phyloP scores from a whole-genome alignment of 768 basidiomycete species.

The Boletellus ananiceps region DNA sequence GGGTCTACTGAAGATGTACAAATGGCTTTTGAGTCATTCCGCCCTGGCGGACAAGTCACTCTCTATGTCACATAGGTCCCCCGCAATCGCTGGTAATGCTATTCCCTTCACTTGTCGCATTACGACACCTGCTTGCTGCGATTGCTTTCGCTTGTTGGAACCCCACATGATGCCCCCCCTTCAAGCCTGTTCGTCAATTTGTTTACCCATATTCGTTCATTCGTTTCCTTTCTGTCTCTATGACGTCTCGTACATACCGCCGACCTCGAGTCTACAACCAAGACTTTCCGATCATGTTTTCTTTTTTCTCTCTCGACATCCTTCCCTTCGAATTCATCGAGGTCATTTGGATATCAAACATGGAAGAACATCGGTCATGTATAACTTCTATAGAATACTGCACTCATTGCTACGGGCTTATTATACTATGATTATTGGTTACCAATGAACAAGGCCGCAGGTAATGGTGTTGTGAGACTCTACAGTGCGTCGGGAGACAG shows the following conservation, averaged over 20 bases:
- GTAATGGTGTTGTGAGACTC: conserved; percentile 1
- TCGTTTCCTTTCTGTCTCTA: conserved; percentile 2
- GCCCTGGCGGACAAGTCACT: conserved; percentile 75
- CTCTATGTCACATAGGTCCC: conserved; percentile 65
- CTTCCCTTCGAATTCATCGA: conserved; percentile 10
- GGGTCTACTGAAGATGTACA: conserved; percentile 91
- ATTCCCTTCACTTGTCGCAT: background rate
- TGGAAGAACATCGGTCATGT: conserved; percentile 36
- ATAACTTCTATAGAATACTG: conserved; percentile 32
- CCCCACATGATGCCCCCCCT: background rate
- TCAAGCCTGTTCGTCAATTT: background rate
- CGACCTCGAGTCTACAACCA: background rate
- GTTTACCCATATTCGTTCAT: conserved; percentile 22
- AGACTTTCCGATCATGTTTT: conserved; percentile 2
- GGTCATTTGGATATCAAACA: conserved; percentile 18
- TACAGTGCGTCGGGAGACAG: conserved; percentile 69
- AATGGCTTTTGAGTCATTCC: conserved; percentile 86
- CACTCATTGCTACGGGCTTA: conserved; percentile 33
- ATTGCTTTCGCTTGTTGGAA: conserved; percentile 14
- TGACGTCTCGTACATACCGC: conserved; percentile 19
- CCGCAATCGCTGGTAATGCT: background rate
- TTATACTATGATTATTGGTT: conserved; percentile 27
- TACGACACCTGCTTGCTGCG: conserved; percentile 5
- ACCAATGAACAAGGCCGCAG: conserved; percentile 2
- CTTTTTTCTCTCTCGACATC: conserved; percentile 6